Evolutionary conservation across 2,329 filamentous ascomycete species (phyloP).

Genomic region (Graphilbum ipis-grandicollis): DNA sequence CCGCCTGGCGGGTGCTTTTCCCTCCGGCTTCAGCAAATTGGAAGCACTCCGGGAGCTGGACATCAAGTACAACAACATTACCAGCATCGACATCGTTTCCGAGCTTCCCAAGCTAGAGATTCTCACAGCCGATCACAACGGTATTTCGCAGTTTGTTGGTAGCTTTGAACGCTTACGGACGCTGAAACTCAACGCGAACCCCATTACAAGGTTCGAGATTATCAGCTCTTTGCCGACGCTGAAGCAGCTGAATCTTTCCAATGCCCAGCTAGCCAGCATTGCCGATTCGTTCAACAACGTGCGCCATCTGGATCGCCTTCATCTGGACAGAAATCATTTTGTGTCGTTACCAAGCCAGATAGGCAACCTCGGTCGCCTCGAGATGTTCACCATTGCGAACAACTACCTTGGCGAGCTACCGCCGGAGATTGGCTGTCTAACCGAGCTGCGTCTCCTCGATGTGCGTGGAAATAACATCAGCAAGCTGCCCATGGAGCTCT

Average conservation of each 20-base stretch:
- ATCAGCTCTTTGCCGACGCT: conserved; percentile 60
- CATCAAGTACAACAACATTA: conserved; percentile 81
- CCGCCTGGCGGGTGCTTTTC: conserved; percentile 58
- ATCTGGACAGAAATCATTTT: conserved; percentile 90
- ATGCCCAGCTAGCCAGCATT: conserved; percentile 77
- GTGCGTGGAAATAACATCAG: conserved; percentile 86
- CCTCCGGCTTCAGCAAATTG: conserved; percentile 54
- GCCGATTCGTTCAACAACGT: conserved; percentile 81
- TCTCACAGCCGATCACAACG: conserved; percentile 81
- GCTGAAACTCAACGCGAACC: conserved; percentile 84
- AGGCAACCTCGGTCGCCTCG: conserved; percentile 63
- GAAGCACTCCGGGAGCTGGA: conserved; percentile 76
- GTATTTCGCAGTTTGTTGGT: conserved; percentile 75
- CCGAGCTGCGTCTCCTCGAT: conserved; percentile 71
- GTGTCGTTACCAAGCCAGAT: conserved; percentile 76
- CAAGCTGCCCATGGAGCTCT: conserved; percentile 80
- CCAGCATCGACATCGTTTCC: conserved; percentile 74
- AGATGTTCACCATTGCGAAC: conserved; percentile 86
- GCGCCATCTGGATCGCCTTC: conserved; percentile 69
- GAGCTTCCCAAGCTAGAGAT: conserved; percentile 75
- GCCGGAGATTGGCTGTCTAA: conserved; percentile 71
- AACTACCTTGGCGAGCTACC: conserved; percentile 78
- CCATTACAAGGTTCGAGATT: conserved; percentile 85
- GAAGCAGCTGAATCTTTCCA: conserved; percentile 75
- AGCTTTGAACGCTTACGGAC: conserved; percentile 73